Evolutionary conservation across 371 early-diverging fungal genomes (phyloP).

Genomic region (Mortierella sp.): DNA sequence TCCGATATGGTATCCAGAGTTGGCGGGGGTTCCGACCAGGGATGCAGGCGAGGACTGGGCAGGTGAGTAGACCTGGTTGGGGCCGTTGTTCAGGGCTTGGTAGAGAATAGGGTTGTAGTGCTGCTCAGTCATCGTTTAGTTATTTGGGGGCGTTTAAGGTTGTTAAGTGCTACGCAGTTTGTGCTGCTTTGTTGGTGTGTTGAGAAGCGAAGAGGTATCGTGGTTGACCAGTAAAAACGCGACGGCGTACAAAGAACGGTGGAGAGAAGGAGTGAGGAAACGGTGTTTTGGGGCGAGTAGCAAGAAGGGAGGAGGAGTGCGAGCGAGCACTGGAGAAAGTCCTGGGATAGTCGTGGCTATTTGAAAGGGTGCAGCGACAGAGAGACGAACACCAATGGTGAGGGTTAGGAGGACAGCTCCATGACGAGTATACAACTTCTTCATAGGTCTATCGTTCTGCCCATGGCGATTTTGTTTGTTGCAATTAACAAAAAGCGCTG

Average conservation of each 20-base stretch:
- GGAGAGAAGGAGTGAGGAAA: background rate
- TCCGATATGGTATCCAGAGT: constrained; percentile 59
- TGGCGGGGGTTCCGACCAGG: constrained; percentile 57
- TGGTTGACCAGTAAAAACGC: background rate
- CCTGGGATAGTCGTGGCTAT: constrained; percentile 4
- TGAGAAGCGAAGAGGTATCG: constrained; percentile 33
- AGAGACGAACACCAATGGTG: background rate
- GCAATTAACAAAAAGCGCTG: background rate
- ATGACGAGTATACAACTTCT: background rate
- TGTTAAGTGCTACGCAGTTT: constrained; percentile 23
- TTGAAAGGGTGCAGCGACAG: background rate
- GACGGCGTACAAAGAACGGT: background rate
- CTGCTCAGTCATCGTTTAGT: constrained; percentile 52
- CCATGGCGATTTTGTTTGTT: background rate
- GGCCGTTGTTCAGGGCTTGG: constrained; percentile 48
- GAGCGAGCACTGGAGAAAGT: too few relatives aligned
- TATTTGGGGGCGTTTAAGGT: background rate
- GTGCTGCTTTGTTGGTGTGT: constrained; percentile 41
- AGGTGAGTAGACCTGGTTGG: constrained; percentile 60
- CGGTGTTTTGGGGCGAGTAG: background rate
- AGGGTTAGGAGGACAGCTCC: background rate
- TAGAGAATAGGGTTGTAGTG: constrained; percentile 57
- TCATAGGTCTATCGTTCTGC: constrained; percentile 7
- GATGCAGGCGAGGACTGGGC: constrained; percentile 60
- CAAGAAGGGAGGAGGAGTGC: background rate